These are phyloP conservation scores for Backusella westeae DNA, from an alignment of 192 early-diverging fungal genomes.

Conservation along the genomic window DNA sequence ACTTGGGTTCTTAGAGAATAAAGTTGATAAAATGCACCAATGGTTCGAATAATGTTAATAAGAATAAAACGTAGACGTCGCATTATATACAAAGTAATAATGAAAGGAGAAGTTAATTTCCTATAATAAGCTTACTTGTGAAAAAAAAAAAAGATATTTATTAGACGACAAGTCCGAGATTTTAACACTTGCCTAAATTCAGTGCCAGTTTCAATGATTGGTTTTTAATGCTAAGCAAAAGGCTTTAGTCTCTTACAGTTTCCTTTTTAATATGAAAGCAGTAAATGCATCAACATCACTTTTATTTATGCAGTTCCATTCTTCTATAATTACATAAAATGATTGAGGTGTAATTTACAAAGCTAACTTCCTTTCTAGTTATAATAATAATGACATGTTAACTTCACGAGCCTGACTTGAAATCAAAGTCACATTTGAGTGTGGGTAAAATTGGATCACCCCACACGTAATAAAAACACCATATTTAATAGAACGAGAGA, in stretches of 20 bases:
- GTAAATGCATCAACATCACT: background rate
- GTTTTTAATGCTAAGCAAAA: background rate
- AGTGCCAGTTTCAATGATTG: background rate
- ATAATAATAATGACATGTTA: background rate
- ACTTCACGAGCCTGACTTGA: background rate
- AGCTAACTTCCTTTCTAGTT: background rate
- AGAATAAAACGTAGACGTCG: background rate
- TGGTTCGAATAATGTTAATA: background rate
- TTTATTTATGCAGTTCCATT: background rate
- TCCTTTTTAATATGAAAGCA: background rate
- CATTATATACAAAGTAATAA: background rate
- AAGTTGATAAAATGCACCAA: background rate
- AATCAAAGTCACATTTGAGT: background rate
- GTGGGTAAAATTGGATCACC: background rate
- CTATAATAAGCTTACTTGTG: background rate
- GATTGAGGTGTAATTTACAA: background rate
- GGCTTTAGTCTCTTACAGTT: background rate
- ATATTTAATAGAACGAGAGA: slow-evolving; percentile 3
- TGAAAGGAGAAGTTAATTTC: background rate
- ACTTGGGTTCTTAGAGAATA: background rate
- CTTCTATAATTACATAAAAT: background rate
- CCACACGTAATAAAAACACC: slow-evolving; percentile 1
- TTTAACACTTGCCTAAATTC: background rate
- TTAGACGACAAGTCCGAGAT: background rate
- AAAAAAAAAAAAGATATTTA: background rate